A percentile compares a stretch with the other conserved stretches of the same genome.
These are phyloP conservation scores for Clonostachys sp. DNA, from an alignment of 2,329 filamentous ascomycete genomes.

Conservation along the genomic window DNA sequence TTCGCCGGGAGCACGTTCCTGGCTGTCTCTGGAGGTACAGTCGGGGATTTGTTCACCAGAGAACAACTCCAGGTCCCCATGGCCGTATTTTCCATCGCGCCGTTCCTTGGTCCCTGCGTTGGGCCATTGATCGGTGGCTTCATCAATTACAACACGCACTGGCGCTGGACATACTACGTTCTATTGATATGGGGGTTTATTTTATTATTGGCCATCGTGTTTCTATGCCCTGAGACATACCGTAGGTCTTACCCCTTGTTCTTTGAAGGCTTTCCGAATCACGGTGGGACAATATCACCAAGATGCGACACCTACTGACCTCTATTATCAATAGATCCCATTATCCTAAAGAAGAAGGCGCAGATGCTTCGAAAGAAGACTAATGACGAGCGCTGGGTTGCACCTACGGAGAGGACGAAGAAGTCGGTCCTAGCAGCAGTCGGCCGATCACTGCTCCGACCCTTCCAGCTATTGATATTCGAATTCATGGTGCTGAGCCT, in stretches of 20 bases:
- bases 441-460: slow-evolving; percentile 55
- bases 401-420: slow-evolving; percentile 69
- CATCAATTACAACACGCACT: slow-evolving; percentile 70
- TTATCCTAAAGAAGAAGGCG: slow-evolving; percentile 71
- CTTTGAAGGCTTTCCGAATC: background rate
- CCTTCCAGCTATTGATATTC: slow-evolving; percentile 72
- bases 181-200: slow-evolving; percentile 76
- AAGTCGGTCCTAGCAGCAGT: slow-evolving; percentile 63
- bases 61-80: slow-evolving; percentile 73
- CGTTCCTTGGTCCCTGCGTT: slow-evolving; percentile 57
- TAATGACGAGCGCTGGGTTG: slow-evolving; percentile 70
- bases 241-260: slow-evolving; percentile 32
- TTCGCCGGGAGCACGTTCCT: slow-evolving; percentile 65
- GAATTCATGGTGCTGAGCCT: slow-evolving; percentile 85
- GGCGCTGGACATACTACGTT: slow-evolving; percentile 83
- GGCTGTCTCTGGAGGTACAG: slow-evolving; percentile 77
- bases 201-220: slow-evolving; percentile 57
- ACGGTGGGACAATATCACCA: background rate
- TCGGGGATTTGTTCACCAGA: slow-evolving; percentile 71
- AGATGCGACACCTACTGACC: slow-evolving; percentile 3
- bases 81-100: slow-evolving; percentile 70
- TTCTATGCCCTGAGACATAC: slow-evolving; percentile 86
- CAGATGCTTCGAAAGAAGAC: slow-evolving; percentile 65
- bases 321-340: slow-evolving; percentile 39
- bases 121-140: slow-evolving; percentile 70